phyloP scores from a whole-genome alignment of 305 asterid genomes.

The Coffea humblotiana region DNA sequence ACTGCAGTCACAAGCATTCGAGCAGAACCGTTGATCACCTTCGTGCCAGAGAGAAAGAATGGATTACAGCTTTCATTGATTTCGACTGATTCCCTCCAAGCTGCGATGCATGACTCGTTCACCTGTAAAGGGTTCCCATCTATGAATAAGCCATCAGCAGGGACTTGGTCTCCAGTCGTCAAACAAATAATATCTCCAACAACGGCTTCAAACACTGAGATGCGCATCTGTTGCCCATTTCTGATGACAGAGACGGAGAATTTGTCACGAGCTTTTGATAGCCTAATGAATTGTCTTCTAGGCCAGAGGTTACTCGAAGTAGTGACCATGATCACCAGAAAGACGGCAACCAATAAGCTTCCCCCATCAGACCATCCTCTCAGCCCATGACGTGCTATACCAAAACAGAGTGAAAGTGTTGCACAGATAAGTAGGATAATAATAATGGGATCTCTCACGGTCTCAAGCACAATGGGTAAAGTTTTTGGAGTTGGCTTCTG shows the following conservation, averaged over 20 bases:
- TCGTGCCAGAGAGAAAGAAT: slow-evolving; percentile 28
- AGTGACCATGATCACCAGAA: slow-evolving; percentile 27
- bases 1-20: slow-evolving; percentile 35
- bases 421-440: slow-evolving; percentile 24
- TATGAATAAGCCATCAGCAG: slow-evolving; percentile 34
- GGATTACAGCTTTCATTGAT: slow-evolving; percentile 17
- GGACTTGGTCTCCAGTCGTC: slow-evolving; percentile 30
- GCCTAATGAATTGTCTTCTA: slow-evolving; percentile 15
- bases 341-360: slow-evolving; percentile 16
- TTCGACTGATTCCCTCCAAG: slow-evolving; percentile 3
- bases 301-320: slow-evolving; percentile 24
- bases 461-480: background rate
- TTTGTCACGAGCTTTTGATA: slow-evolving; percentile 17
- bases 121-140: slow-evolving; percentile 8
- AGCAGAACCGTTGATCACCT: slow-evolving; percentile 27
- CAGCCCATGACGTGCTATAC: slow-evolving; percentile 19
- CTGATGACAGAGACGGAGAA: slow-evolving; percentile 22
- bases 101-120: slow-evolving; percentile 20
- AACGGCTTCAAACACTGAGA: slow-evolving; percentile 26
- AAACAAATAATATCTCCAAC: slow-evolving; percentile 33
- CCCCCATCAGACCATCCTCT: slow-evolving; percentile 35
- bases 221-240: slow-evolving; percentile 1
- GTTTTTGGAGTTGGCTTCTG: slow-evolving; percentile 11
- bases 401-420: slow-evolving; percentile 22
- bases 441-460: slow-evolving; percentile 26